Conservation (phyloP, 352 stramenopile genomes). For the Globisporangium heterothallicum region DNA sequence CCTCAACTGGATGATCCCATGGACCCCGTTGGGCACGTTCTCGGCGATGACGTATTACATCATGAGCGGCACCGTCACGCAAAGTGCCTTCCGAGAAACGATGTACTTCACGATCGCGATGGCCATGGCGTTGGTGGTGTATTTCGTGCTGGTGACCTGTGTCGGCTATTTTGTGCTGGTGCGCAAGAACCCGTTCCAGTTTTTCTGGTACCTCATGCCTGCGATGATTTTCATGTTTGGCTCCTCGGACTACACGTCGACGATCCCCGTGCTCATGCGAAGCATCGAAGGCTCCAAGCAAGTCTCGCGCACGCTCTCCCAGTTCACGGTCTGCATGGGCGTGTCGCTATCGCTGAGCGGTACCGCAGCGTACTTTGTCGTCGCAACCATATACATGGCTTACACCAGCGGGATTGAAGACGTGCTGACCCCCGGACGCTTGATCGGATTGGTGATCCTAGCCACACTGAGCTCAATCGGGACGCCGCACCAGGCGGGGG, state of each 20-base stretch:
- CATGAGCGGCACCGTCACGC: slow-evolving; percentile 37
- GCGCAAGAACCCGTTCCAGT: slow-evolving; percentile 56
- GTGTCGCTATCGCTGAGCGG: slow-evolving; percentile 46
- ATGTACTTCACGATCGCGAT: slow-evolving; percentile 41
- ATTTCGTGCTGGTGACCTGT: slow-evolving; percentile 54
- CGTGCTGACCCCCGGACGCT: slow-evolving; percentile 29
- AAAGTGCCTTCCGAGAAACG: slow-evolving; percentile 22
- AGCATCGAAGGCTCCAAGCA: slow-evolving; percentile 56
- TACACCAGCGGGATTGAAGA: slow-evolving; percentile 41
- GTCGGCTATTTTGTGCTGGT: slow-evolving; percentile 51
- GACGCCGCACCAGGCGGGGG: slow-evolving; percentile 26
- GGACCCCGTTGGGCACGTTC: slow-evolving; percentile 40
- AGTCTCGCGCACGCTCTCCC: slow-evolving; percentile 54
- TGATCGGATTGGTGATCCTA: slow-evolving; percentile 39
- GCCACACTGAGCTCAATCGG: slow-evolving; percentile 51
- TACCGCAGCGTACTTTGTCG: slow-evolving; percentile 45
- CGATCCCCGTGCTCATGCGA: slow-evolving; percentile 56
- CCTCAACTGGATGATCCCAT: slow-evolving; percentile 62
- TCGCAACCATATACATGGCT: slow-evolving; percentile 54
- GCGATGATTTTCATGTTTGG: slow-evolving; percentile 52
- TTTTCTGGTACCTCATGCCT: slow-evolving; percentile 48
- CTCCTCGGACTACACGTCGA: slow-evolving; percentile 37
- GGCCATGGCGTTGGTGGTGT: slow-evolving; percentile 29
- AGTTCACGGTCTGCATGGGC: slow-evolving; percentile 52
- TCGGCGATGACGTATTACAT: slow-evolving; percentile 50